These are phyloP conservation scores for Blastobotrys parvus DNA, from an alignment of 805 yeast species.

Conservation along the genomic window DNA sequence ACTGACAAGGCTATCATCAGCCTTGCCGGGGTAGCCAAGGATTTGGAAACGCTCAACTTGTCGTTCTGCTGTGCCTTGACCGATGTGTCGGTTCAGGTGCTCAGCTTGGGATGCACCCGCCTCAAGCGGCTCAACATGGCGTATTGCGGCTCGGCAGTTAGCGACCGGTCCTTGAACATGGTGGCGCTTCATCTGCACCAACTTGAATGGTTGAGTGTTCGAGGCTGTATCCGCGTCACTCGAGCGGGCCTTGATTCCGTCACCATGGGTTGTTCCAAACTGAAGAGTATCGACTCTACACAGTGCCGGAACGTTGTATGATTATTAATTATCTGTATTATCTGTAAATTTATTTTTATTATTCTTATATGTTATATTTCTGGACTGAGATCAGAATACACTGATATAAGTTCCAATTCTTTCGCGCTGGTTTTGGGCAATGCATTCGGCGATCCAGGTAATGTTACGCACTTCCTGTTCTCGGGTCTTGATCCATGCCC, in stretches of 20 bases:
- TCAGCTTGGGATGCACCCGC: constrained; percentile 57
- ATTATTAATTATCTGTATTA: not conserved
- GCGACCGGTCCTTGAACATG: constrained; percentile 58
- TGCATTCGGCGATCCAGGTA: constrained; percentile 99
- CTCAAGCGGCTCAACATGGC: constrained; percentile 49
- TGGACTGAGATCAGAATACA: constrained; percentile 46
- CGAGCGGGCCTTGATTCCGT: constrained; percentile 68
- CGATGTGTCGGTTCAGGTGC: constrained; percentile 58
- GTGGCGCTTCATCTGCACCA: constrained; percentile 46
- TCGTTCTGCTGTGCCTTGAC: constrained; percentile 71
- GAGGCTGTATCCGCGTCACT: constrained; percentile 71
- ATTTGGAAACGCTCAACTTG: constrained; percentile 47
- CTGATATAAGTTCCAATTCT: constrained; percentile 85
- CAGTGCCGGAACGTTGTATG: constrained; percentile 54
- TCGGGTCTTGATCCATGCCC: constrained; percentile 95
- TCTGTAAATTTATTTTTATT: not conserved
- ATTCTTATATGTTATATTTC: too few relatives aligned
- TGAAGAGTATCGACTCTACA: constrained; percentile 49
- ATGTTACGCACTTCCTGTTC: constrained; percentile 96
- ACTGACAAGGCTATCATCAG: constrained; percentile 57
- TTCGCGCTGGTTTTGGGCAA: constrained; percentile 96
- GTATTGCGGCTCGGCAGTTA: constrained; percentile 74
- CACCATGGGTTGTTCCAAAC: constrained; percentile 45
- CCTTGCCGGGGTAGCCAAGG: constrained; percentile 53
- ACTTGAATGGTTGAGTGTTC: constrained; percentile 42